These are phyloP conservation scores for Candida orba DNA, from an alignment of 805 yeast species.

Conservation along the genomic window DNA sequence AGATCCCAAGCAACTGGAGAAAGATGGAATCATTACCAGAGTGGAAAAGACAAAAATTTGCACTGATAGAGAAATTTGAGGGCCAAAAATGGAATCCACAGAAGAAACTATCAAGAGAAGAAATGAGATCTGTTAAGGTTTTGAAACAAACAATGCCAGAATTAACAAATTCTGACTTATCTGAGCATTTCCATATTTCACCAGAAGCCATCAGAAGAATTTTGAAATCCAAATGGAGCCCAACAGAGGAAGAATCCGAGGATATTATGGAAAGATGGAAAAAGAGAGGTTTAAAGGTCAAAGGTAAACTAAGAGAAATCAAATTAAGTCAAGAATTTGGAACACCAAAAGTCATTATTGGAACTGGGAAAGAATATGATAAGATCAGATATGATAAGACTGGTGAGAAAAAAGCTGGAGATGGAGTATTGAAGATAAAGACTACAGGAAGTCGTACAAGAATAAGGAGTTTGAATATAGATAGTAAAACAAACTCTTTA, in stretches of 20 bases:
- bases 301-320: conserved; percentile 9
- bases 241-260: conserved; percentile 47
- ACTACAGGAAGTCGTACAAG: conserved; percentile 8
- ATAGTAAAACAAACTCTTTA: conserved; percentile 1
- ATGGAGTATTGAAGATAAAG: neutral
- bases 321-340: neutral
- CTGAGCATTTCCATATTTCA: conserved; percentile 58
- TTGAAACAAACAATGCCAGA: conserved; percentile 53
- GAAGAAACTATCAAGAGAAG: conserved; percentile 57
- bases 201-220: conserved; percentile 82
- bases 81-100: conserved; percentile 59
- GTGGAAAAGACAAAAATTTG: conserved; percentile 66
- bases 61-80: conserved; percentile 54
- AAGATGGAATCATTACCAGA: conserved; percentile 37
- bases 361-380: conserved; percentile 8
- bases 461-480: conserved; percentile 6
- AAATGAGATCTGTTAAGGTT: conserved; percentile 56
- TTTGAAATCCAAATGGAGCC: conserved; percentile 69
- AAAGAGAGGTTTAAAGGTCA: conserved; percentile 36
- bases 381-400: conserved; percentile 4
- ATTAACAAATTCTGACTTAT: conserved; percentile 51
- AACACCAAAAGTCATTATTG: conserved; percentile 8
- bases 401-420: neutral
- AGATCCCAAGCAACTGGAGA: conserved; percentile 45
- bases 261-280: conserved; percentile 45